Base-by-base conservation (phyloP, 2,329 filamentous ascomycete species). In the Colletotrichum australisinense region DNA sequence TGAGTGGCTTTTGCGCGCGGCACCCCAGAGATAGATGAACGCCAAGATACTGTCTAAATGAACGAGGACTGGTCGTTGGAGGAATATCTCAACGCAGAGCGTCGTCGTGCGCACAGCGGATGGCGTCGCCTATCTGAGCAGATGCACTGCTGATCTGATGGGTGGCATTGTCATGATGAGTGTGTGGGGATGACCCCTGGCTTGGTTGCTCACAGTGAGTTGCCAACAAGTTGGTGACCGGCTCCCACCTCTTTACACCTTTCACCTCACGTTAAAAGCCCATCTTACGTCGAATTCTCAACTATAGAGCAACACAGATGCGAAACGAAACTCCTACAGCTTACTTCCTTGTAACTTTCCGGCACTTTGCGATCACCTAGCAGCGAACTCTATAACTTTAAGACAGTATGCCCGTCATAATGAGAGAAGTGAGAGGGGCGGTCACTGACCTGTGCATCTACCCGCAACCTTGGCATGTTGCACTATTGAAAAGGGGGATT, bases 401-500 rank as follows among this genome's bases (percentile, higher is more conserved):
- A 42, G 57, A 60, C 57, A 60, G 14, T 6, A 38, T 24, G n/a
- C 28, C 57, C n/a, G n/a, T 19, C 14, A 53, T 19, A 14, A 30
- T 70, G 56, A 65, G 35, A 65, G 24, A 65, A 30, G 30, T 24
- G 14, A 56, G 19, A 32, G 62, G n/a, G 53, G 62, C n/a, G 55
- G 42, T 55, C 30, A 53, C 12, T 53, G 30, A 53, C 22, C 42
- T 59, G 30, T 30, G 67, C 53, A 58, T 66, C 55, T 60, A 55
- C 42, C 30, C 67, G 56, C 30, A 69, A 52, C 55, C 70, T 73
- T 70, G 70, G 67, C 60, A 63, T 35, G 70, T 73, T 70, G 67
- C 67, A 69, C 32, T 65, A 65, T 57, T 35, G 63, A 38, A 70
- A 73, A 73, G 59, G 60, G 67, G 49, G 60, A 70, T 62, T 56